A percentile compares a stretch with the other conserved stretches of the same genome.
Conservation (phyloP, 768 basidiomycete genomes). For the Russula foetens region DNA sequence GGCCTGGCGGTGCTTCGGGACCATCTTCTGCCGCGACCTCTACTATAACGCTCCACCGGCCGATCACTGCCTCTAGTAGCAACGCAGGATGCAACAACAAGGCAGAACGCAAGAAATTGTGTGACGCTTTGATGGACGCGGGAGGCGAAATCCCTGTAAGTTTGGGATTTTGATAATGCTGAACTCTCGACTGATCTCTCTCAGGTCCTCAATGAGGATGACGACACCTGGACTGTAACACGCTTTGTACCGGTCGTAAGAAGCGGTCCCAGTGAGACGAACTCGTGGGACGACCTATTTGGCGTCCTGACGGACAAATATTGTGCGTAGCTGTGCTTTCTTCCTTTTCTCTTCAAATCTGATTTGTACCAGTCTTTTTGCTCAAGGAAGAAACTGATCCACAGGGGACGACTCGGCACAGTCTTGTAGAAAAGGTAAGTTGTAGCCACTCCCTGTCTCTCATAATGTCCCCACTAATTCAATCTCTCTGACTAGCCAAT, state of each 20-base stretch:
- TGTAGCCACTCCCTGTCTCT: neutral
- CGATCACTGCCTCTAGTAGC: neutral
- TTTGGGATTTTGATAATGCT: neutral
- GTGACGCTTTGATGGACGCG: neutral
- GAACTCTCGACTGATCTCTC: neutral
- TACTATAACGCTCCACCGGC: neutral
- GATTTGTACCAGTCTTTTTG: neutral
- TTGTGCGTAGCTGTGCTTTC: neutral
- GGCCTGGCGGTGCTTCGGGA: neutral
- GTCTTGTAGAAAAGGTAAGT: neutral
- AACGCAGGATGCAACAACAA: neutral
- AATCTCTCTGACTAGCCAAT: neutral
- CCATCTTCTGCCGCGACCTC: neutral
- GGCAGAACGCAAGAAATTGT: neutral
- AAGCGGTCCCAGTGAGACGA: neutral
- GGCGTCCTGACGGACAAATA: neutral
- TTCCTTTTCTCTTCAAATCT: neutral
- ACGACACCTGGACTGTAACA: neutral
- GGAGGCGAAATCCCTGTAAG: neutral
- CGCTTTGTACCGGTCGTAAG: neutral
- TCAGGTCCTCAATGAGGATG: neutral
- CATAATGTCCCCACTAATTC: neutral
- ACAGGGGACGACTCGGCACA: neutral
- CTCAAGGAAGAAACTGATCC: neutral
- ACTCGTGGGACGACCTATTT: neutral